phyloP scores from a whole-genome alignment of 2,329 filamentous ascomycete species.

The Coleophoma cylindrospora region DNA sequence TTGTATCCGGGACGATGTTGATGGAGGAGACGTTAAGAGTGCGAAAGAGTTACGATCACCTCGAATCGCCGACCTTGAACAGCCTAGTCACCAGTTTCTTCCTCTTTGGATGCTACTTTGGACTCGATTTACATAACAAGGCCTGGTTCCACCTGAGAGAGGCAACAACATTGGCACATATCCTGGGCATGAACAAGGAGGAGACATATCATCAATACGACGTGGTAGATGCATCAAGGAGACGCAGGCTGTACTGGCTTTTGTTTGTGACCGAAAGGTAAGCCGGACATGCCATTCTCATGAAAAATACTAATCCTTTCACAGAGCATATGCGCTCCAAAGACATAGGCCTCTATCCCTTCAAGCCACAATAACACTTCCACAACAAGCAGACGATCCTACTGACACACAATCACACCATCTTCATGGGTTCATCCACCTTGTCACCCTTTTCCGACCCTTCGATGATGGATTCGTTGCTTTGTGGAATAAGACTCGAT shows the following conservation, averaged over 20 bases:
- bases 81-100: slow-evolving; percentile 73
- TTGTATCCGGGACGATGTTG: slow-evolving; percentile 60
- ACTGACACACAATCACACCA: slow-evolving; percentile 48
- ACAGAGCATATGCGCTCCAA: slow-evolving; percentile 65
- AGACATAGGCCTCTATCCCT: slow-evolving; percentile 66
- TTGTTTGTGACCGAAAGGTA: slow-evolving; percentile 68
- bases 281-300: slow-evolving; percentile 9
- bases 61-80: slow-evolving; percentile 50
- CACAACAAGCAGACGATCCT: slow-evolving; percentile 55
- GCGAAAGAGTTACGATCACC: slow-evolving; percentile 56
- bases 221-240: slow-evolving; percentile 54
- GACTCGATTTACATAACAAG: slow-evolving; percentile 66
- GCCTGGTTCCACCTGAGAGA: slow-evolving; percentile 79
- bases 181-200: slow-evolving; percentile 57
- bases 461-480: slow-evolving; percentile 62
- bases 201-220: slow-evolving; percentile 56
- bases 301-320: slow-evolving; percentile 6
- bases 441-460: slow-evolving; percentile 58
- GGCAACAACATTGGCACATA: slow-evolving; percentile 64
- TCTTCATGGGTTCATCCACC: slow-evolving; percentile 50
- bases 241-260: slow-evolving; percentile 68
- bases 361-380: slow-evolving; percentile 63
- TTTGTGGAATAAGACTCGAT: slow-evolving; percentile 61
- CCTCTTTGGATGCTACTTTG: slow-evolving; percentile 67
- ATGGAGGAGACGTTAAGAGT: slow-evolving; percentile 64